phyloP scores from a whole-genome alignment of 2,329 filamentous ascomycete genomes.

The Colletotrichum theobromicola region DNA sequence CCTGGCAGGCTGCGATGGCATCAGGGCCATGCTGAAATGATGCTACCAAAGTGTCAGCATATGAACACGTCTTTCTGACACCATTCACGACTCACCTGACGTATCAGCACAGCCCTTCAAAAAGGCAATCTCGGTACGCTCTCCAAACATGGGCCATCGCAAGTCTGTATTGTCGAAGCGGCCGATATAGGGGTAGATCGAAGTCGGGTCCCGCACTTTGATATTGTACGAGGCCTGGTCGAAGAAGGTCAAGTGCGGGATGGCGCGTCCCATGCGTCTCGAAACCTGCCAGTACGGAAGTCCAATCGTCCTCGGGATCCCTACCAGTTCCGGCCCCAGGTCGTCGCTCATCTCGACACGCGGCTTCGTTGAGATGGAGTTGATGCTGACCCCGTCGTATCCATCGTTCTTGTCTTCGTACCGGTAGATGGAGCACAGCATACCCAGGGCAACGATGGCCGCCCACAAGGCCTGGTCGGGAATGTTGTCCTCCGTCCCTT shows the following conservation, averaged over 20 bases:
- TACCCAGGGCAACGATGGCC: constrained; percentile 55
- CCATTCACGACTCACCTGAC: constrained; percentile 31
- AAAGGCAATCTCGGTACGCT: constrained; percentile 56
- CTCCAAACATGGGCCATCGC: constrained; percentile 59
- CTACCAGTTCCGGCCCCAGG: constrained; percentile 52
- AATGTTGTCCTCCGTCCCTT: constrained; percentile 54
- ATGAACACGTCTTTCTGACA: neutral
- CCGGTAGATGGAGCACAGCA: constrained; percentile 58
- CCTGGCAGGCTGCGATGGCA: constrained; percentile 57
- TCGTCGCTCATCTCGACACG: constrained; percentile 54
- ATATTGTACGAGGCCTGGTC: constrained; percentile 61
- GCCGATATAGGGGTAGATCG: constrained; percentile 53
- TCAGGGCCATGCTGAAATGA: constrained; percentile 57
- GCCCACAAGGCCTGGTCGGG: constrained; percentile 59
- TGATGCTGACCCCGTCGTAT: constrained; percentile 50
- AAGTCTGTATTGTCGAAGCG: constrained; percentile 59
- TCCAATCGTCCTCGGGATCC: constrained; percentile 53
- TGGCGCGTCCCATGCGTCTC: constrained; percentile 53
- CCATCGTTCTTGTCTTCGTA: constrained; percentile 59
- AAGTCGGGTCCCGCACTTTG: constrained; percentile 52
- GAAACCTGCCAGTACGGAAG: constrained; percentile 57
- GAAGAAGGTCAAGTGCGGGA: constrained; percentile 58
- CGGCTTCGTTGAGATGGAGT: constrained; percentile 35
- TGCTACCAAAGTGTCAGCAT: constrained; percentile 28
- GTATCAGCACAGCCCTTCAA: constrained; percentile 55